Base-by-base conservation (phyloP, 768 basidiomycete species). In the Solioccasus polychromus region DNA sequence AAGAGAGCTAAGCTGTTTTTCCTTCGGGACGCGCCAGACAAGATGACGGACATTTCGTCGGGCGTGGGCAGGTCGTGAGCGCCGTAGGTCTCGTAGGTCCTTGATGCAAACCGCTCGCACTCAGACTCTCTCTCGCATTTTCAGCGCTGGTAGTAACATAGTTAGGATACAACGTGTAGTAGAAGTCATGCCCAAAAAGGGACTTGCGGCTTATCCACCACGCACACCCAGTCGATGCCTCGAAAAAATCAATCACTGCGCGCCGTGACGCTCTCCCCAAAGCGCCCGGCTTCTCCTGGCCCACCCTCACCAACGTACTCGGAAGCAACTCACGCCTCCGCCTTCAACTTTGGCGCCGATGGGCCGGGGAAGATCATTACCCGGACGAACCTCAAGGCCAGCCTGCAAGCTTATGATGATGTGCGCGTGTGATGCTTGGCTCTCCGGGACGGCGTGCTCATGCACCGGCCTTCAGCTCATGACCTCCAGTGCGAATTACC, bases 251-350 rank as follows among this genome's bases (percentile, higher is more conserved):
- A 77, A 51, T 80, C 82, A 14, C 71, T 87, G 23, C 79, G 76
- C 49, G 69, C 72, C 23, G 68, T 84, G 25, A 63, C 76, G 8
- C 61, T 82, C 69, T 67, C 74, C 48, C 63, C 72, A 60, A 68
- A 54, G 42, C 71, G 74, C 44, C 69, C 66, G 42, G 62, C 70
- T 4, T 79, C 81, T 6, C 74, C 81, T 43, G 67, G 71, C 29
- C 83, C 86, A 44, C 86, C 88, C 2, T 92, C 90, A 20, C 90
- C 90, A 42, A 89, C 90, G 3, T 89, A 86, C 68, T 85, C 88
- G 24, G 88, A 91, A 17, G 71, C 79, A 19, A 92, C 91, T 9
- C 80, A 88, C 59, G 85, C 74, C 25, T 90, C 90, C 15, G 79
- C 77, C 37, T 78, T 89, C 70, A 79, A 85, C 63, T 85, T 89